Conservation (phyloP, 495 filamentous ascomycete species). For the Annulohypoxylon maeteangense region DNA sequence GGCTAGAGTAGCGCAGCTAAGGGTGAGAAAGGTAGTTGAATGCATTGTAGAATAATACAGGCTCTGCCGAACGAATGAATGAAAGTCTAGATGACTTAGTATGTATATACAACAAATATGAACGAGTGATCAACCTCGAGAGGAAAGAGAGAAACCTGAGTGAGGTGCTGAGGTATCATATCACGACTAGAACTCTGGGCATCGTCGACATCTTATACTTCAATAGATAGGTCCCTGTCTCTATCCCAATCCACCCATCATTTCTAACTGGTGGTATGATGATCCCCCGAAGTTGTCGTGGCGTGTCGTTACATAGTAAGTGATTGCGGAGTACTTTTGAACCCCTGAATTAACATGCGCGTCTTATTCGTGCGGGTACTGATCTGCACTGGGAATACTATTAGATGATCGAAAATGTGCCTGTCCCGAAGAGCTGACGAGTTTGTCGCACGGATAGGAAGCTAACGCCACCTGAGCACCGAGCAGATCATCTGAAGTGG, state of each 20-base stretch:
- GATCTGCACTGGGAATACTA: not conserved
- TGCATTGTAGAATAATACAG: slow-evolving; percentile 11
- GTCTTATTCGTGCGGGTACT: not conserved
- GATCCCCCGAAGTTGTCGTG: slow-evolving; percentile 14
- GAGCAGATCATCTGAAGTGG: not conserved
- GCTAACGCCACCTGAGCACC: not conserved
- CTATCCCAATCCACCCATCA: slow-evolving; percentile 8
- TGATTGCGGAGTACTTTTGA: not conserved
- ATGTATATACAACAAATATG: not conserved
- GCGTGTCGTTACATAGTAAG: too few species aligned
- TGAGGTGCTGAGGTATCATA: not conserved
- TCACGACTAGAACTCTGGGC: not conserved
- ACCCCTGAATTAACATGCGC: not conserved
- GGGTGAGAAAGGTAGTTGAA: slow-evolving; percentile 1
- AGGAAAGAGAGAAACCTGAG: not conserved
- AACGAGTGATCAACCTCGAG: slow-evolving; percentile 2
- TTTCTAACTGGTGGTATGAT: slow-evolving; percentile 17
- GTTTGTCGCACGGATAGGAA: not conserved
- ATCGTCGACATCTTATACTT: slow-evolving; percentile 6
- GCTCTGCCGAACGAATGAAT: slow-evolving; percentile 10
- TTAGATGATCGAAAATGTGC: not conserved
- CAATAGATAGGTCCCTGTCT: not conserved
- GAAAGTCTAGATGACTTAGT: slow-evolving; percentile 3
- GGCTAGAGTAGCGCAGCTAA: slow-evolving; percentile 11
- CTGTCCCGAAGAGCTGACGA: not conserved